Base-by-base conservation (phyloP, 2,329 filamentous ascomycete species). In the Ceratocystis albifundus region DNA sequence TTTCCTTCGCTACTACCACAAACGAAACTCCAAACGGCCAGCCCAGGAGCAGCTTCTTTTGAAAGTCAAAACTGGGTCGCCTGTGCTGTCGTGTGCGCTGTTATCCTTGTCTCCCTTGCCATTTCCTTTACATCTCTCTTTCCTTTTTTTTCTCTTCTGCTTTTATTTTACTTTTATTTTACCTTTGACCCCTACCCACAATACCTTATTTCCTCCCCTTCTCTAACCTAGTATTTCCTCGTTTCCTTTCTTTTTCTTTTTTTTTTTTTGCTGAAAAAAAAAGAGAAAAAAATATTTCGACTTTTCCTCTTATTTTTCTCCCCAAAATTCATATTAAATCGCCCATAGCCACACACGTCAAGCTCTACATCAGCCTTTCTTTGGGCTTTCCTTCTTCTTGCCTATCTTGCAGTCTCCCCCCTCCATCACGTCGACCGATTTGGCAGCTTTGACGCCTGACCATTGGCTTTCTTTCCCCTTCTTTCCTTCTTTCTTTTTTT, bases 111-210 rank as follows among this genome's bases (percentile, higher is more conserved):
- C 17, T 64, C 15, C 46, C 55, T n/a, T 12, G 17, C 41, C 55
- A 7, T 44, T 55, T 28, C 12, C 25, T 20, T 12, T 28, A 22
- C 28, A 25, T 44, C 5, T 32, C 30, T 64, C 46, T 53, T 36
- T 36, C 10, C 22, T 7, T 32, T 44, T 32, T 57, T n/a, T 22
- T 20, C 20, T 64, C 62, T 28, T 64, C 20, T 50, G 22, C 10
- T 45, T 62, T 62, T 62, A 45, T 62, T 62, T 45, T 45, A 45
- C 28, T 20, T 62, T 10, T 45, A 22, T 62, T 44, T 44, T 62
- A 41, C 45, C 22, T n/a, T 6, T 20, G 4, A 28, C 25, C 30
- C 30, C 12, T 61, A 12, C 36, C 36, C 25, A 32, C 30, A n/a
- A 22, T n/a, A 61, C 32, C 6, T 22, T 10, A 15, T 44, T 32